Conservation (phyloP, 2,329 filamentous ascomycete genomes). For the Aspergillus pseudoviridinutans region DNA sequence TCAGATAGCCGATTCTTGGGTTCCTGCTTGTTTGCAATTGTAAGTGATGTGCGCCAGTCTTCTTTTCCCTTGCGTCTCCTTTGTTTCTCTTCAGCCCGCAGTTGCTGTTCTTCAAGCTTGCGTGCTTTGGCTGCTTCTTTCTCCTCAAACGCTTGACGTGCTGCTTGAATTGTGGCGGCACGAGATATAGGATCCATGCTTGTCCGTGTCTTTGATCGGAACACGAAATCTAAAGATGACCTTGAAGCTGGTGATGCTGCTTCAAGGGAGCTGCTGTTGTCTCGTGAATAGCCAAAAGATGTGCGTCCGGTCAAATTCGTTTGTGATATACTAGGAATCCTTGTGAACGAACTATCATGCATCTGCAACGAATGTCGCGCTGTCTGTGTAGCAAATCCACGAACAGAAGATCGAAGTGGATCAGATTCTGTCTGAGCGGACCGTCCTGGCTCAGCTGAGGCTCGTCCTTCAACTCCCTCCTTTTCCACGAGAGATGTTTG, state of each 20-base stretch:
- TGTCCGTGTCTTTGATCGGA: conserved; percentile 47
- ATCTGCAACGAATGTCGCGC: conserved; percentile 35
- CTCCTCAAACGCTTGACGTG: conserved; percentile 55
- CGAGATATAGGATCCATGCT: conserved; percentile 52
- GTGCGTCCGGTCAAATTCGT: conserved; percentile 50
- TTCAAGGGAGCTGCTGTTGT: conserved; percentile 49
- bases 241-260: conserved; percentile 51
- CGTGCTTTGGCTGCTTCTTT: conserved; percentile 56
- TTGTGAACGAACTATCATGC: conserved; percentile 42
- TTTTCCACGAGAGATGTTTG: conserved; percentile 47
- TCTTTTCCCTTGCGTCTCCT: conserved; percentile 42
- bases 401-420: conserved; percentile 20
- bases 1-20: conserved; percentile 19
- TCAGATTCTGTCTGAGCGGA: conserved; percentile 19
- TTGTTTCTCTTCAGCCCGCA: conserved; percentile 45
- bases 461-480: conserved; percentile 41
- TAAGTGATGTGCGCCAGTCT: conserved; percentile 21
- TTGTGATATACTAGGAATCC: conserved; percentile 49
- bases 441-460: conserved; percentile 45
- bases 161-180: conserved; percentile 54
- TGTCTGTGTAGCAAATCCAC: conserved; percentile 29
- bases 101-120: conserved; percentile 51
- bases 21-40: conserved; percentile 9
- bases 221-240: conserved; percentile 54
- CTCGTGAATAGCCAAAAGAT: conserved; percentile 46